Conservation (phyloP, 345 rosid genomes). For the Ailanthus altissimus region DNA sequence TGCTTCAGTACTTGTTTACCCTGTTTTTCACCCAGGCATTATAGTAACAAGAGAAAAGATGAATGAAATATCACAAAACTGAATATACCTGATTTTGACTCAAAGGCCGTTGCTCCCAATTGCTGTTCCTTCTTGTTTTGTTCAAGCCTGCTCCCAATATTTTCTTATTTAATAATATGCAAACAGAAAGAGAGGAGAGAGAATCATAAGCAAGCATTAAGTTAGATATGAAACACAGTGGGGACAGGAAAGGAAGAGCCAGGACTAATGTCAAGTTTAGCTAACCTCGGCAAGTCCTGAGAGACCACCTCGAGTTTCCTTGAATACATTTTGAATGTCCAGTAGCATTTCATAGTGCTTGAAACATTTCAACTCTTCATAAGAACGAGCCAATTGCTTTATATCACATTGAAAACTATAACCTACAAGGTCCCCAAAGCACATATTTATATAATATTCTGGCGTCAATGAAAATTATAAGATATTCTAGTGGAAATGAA, state of each 20-base stretch:
- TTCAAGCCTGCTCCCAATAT: conserved; percentile 86
- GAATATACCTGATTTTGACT: conserved; percentile 65
- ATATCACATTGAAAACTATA: conserved; percentile 84
- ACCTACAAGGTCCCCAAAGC: conserved; percentile 46
- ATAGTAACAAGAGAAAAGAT: not conserved
- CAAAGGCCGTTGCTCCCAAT: conserved; percentile 93
- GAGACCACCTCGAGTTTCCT: conserved; percentile 72
- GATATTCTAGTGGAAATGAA: not conserved
- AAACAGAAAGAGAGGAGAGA: not conserved
- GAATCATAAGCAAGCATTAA: conserved; percentile 9
- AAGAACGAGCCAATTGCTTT: conserved; percentile 63
- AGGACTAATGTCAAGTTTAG: conserved; percentile 1
- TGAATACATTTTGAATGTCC: conserved; percentile 76
- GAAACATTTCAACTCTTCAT: conserved; percentile 74
- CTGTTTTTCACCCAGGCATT: not conserved
- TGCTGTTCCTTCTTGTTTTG: conserved; percentile 81
- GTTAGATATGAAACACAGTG: not conserved
- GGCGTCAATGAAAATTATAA: not conserved
- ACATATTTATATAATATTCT: not conserved
- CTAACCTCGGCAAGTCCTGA: conserved; percentile 82
- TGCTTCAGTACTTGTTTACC: not conserved
- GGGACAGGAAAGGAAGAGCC: conserved; percentile 12
- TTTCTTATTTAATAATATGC: conserved; percentile 46
- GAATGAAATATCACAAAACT: not conserved
- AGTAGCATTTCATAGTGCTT: conserved; percentile 79